Conservation (phyloP, 805 yeast genomes). For the Starmera pachycereana region DNA sequence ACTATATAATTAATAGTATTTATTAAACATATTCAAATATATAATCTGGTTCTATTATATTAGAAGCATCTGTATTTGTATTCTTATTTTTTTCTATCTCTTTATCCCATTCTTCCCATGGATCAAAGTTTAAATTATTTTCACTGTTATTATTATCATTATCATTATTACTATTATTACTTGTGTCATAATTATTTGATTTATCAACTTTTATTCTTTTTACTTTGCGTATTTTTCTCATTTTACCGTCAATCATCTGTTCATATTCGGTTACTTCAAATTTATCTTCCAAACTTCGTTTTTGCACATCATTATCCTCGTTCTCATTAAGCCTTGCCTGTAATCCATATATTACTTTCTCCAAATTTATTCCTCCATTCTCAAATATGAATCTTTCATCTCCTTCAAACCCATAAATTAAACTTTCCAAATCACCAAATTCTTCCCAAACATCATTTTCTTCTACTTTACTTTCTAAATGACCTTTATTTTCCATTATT, state of each 20-base stretch:
- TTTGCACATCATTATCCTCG: background rate
- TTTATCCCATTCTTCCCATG: conserved; percentile 1
- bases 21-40: background rate
- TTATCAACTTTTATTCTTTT: too few relatives aligned
- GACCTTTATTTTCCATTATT: conserved; percentile 15
- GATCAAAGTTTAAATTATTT: background rate
- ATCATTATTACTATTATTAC: too few relatives aligned
- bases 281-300: background rate
- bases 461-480: conserved; percentile 6
- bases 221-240: background rate
- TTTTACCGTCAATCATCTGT: background rate
- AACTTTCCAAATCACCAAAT: conserved; percentile 2
- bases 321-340: background rate
- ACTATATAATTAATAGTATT: background rate
- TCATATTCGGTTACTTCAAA: background rate
- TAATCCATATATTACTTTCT: too few relatives aligned
- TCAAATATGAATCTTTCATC: too few relatives aligned
- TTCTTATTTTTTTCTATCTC: background rate
- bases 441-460: conserved; percentile 13
- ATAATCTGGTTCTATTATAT: background rate
- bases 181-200: background rate
- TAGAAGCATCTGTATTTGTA: background rate
- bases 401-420: background rate
- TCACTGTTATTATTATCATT: background rate
- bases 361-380: too few relatives aligned